Base-by-base conservation (phyloP, 2,329 filamentous ascomycete species). In the Zasmidium cellare region DNA sequence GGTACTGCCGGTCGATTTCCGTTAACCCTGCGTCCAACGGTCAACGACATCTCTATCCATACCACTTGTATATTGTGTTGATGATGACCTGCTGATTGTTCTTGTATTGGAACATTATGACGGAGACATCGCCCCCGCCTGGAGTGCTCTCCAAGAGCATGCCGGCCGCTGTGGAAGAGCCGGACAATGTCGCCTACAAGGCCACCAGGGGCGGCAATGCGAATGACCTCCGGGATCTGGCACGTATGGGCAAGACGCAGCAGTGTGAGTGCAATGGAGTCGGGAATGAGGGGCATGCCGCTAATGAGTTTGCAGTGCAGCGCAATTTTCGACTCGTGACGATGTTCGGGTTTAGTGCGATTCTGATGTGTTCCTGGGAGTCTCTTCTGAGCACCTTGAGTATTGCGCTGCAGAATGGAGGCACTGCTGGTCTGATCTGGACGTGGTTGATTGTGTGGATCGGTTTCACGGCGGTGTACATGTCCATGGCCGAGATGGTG, bases 391-490 rank as follows among this genome's bases (percentile, higher is more conserved):
- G 49, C 28, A 53, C 46, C 23, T 22, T 57, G 50, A 52, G 55
- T 24, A 57, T 57, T 45, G 55, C 55, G 9, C 20, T 57, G 11
- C 49, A 52, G 46, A 57, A 65, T 49, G 55, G 55, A 22, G 55
- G 55, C 2, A 53, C 65, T 19, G 68, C 66, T 9, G 71, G 71
- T 1, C 57, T 69, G 2, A 68, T 75, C 55, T 75, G 67, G 65
- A 60, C 63, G 9, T 74, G 69, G 50, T 61, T 75, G 24, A 65
- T 66, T 51, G 68, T 66, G 0, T 70, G 66, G 41, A 53, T 72
- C 14, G 72, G 72, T 1, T 71, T 72, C 53, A 63, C 67, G 2
- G 65, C 69, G 14, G 70, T 72, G 6, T 66, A 71, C 20, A 24
- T 69, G 19, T 69, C 64, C 6, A 61, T 72, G 56, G 68, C 69